Evolutionary conservation across 2,329 filamentous ascomycete genomes (phyloP), one percentile per base, ranked within the genome.

Genomic region (Fusarium falciforme): DNA sequence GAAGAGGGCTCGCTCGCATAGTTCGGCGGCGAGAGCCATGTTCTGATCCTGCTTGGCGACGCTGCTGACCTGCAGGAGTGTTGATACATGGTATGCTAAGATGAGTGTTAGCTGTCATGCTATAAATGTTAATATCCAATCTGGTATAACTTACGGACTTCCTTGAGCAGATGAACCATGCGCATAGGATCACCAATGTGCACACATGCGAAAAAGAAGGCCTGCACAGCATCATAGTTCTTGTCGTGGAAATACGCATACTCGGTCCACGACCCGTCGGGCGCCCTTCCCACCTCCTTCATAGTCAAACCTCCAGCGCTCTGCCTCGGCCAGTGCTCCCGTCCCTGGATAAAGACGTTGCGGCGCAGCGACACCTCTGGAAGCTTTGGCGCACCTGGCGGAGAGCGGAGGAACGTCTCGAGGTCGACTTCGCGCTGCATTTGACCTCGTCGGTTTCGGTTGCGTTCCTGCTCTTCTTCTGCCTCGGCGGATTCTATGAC

Each of bases 11-110:
- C 96, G 90, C 83, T 98, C 96, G 63, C 97, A 90, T 2, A 98
- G 89, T 78, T 98, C 95, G 5, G 94, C 93, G 0, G 96, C 92
- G 5, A 96, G 89, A 1, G 95, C 91, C 80, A 95, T 92, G 79
- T 98, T 96, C 62, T 94, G 91, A 79, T 98, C 94, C 75, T 98
- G 93, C 80, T 96, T 96, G 14, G 95, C 95, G 59, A 98, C 93
- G 80, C 94, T 94, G 71, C 94, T 97, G 31, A 97, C 95, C 80
- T 98, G 95, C 25, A 98, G 91, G n/a, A 98, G 89, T 3, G 94
- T 95, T 2, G 94, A 96, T 75, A 98, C 93, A 80, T 98, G 95
- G 81, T 98, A 98, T 5, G 96, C 88, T 90, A 68, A 10, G 10
- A 16, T 42, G 55, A 69, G 20, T 68, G 71, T 38, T 59, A 20